These are phyloP conservation scores for Drechslera avenae DNA, from an alignment of 2,329 filamentous ascomycete species.

Conservation along the genomic window DNA sequence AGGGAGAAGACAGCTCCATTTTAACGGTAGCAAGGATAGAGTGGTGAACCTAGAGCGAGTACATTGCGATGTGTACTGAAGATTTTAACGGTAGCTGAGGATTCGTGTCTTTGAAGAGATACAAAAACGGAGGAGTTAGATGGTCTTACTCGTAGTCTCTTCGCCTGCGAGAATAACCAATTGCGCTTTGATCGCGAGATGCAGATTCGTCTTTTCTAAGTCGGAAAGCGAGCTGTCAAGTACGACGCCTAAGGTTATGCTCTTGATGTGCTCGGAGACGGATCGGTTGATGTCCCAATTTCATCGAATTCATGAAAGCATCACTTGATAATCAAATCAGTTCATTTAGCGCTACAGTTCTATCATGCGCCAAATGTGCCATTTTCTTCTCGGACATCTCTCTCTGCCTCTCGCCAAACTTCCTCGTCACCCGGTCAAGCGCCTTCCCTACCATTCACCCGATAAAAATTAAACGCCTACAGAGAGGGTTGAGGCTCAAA, in stretches of 20 bases:
- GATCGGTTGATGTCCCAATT: background rate
- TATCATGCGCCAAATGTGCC: background rate
- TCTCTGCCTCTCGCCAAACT: background rate
- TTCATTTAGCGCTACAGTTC: background rate
- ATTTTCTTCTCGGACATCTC: background rate
- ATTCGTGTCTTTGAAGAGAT: background rate
- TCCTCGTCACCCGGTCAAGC: background rate
- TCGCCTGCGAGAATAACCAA: background rate
- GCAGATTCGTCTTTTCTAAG: background rate
- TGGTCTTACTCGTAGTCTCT: background rate
- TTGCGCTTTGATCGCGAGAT: background rate
- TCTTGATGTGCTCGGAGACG: background rate
- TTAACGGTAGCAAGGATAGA: background rate
- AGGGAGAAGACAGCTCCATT: background rate
- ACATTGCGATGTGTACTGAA: background rate
- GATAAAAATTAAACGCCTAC: background rate
- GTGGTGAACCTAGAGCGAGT: background rate
- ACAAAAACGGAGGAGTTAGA: background rate
- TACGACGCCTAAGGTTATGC: background rate
- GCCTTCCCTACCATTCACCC: background rate
- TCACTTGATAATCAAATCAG: background rate
- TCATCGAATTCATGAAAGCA: background rate
- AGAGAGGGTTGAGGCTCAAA: background rate
- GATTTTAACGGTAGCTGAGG: background rate
- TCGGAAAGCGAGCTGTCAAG: background rate